Percentiles rank a stretch among this genome's conserved stretches.
Conservation (phyloP, 106 monocot species). For the Gastrodia elata region DNA sequence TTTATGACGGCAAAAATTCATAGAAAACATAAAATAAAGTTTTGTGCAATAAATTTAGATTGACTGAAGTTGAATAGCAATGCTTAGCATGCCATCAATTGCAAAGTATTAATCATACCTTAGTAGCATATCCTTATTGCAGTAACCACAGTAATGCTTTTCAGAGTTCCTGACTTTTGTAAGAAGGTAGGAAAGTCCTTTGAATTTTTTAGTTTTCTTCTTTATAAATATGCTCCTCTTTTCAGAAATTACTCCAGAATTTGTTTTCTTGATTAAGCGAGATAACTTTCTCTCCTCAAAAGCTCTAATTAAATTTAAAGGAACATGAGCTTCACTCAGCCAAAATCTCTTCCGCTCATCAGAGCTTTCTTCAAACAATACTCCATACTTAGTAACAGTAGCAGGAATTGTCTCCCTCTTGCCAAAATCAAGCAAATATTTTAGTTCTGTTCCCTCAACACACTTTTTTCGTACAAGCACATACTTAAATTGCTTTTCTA, state of each 20-base stretch:
- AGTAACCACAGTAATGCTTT: slow-evolving; percentile 49
- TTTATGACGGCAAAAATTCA: not conserved
- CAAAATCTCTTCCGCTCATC: slow-evolving; percentile 71
- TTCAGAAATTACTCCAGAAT: slow-evolving; percentile 17
- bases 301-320: slow-evolving; percentile 57
- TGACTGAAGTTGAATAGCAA: not conserved
- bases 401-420: slow-evolving; percentile 67
- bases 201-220: slow-evolving; percentile 27
- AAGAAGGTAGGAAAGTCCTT: slow-evolving; percentile 48
- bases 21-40: not conserved
- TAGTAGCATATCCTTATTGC: slow-evolving; percentile 47
- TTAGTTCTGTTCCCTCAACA: slow-evolving; percentile 51
- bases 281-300: slow-evolving; percentile 70
- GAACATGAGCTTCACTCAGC: slow-evolving; percentile 72
- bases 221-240: slow-evolving; percentile 21
- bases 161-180: slow-evolving; percentile 33
- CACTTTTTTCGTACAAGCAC: slow-evolving; percentile 55
- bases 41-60: not conserved
- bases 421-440: slow-evolving; percentile 91
- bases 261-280: slow-evolving; percentile 36
- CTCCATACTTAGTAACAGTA: slow-evolving; percentile 61
- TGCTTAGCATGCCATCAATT: not conserved
- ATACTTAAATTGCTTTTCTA: slow-evolving; percentile 45
- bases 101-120: slow-evolving; percentile 35
- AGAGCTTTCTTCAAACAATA: slow-evolving; percentile 56